These are phyloP conservation scores for Clavulina sp. DNA, from an alignment of 768 basidiomycete genomes.

Conservation along the genomic window DNA sequence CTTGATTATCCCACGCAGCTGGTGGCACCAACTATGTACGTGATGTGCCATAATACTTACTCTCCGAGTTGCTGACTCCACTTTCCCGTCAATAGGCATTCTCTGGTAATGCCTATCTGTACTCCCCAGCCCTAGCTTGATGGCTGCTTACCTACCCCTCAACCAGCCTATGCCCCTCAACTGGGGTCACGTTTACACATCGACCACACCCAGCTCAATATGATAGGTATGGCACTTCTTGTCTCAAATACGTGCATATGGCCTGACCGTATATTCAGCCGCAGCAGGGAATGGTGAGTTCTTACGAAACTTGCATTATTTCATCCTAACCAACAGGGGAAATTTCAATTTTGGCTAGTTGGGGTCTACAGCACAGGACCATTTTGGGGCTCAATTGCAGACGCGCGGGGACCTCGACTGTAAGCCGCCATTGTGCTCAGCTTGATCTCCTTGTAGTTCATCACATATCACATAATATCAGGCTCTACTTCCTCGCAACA, in stretches of 20 bases:
- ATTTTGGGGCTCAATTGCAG: constrained; percentile 63
- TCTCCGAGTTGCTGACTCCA: background rate
- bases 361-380: constrained; percentile 67
- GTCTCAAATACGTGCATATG: no score
- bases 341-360: no score
- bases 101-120: background rate
- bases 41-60: background rate
- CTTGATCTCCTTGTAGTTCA: background rate
- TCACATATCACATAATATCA: background rate
- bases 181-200: constrained; percentile 59
- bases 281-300: constrained; percentile 57
- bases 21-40: background rate
- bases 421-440: constrained; percentile 11
- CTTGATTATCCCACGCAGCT: background rate
- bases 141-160: background rate
- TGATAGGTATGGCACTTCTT: constrained; percentile 32
- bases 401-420: constrained; percentile 46
- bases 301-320: no score
- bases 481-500: constrained; percentile 34
- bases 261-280: constrained; percentile 1
- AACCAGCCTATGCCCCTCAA: constrained; percentile 68
- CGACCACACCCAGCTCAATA: constrained; percentile 63
- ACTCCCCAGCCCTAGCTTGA: no score
- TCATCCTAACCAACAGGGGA: no score
- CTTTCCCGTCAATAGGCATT: background rate